Base-by-base conservation (phyloP, 2,329 filamentous ascomycete species). In the Daldinia eschscholtzii region DNA sequence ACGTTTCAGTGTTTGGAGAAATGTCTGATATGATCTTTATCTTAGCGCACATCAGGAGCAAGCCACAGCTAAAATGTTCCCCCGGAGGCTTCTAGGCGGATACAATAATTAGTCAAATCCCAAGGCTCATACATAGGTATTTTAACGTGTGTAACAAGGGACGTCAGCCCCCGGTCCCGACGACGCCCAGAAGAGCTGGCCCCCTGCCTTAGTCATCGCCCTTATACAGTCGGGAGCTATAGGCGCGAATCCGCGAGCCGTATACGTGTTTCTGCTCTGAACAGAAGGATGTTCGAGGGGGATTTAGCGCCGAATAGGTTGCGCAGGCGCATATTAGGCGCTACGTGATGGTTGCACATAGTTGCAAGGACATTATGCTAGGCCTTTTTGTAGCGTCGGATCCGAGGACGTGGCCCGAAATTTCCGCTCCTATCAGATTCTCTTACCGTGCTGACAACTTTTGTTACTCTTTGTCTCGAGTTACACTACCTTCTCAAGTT, bases 101-200 rank as follows among this genome's bases (percentile, higher is more conserved):
- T 37, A 44, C 57, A 50, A 44, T 37, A 41, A 39, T 48, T 6
- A 48, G 48, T 35, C 26, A 35, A 57, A 59, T 55, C 30, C 33
- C 41, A 59, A 61, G 44, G 23, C 6, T 33, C 41, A 46, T 57
- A 33, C 13, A 61, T 26, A 39, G 10, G 55, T 18, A 37, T 20
- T n/a, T 44, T 35, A 39, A 33, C 15, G 12, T 39, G 58, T 63
- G 68, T 57, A 56, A 68, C 58, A 15, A 50, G 37, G 44, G 42
- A 26, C 30, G 56, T 68, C 59, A 68, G 68, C 65, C 61, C 50
- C 65, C 68, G 68, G 68, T 68, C 62, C 68, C 68, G 68, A 70
- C 41, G 33, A 35, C 26, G 9, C 6, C 42, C 13, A 33, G 56
- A 55, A 64, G 61, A 42, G 10, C 37, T 52, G 18, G 42, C 5